Evolutionary conservation across 2,329 filamentous ascomycete genomes (phyloP).

Genomic region (Drechmeria coniospora): DNA sequence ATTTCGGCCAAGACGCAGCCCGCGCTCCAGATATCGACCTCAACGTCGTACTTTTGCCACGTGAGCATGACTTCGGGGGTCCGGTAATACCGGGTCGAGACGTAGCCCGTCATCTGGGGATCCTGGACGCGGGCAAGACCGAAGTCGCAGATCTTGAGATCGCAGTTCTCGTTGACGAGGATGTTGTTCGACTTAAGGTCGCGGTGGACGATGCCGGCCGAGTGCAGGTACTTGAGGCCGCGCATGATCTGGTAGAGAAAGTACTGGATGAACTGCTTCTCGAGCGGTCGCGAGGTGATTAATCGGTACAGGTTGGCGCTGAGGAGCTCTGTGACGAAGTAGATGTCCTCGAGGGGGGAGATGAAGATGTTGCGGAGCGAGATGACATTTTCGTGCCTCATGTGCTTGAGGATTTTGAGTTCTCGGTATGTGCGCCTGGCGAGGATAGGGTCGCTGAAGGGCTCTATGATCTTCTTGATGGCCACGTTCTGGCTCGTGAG

Average conservation of each 20-base stretch:
- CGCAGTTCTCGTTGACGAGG: slow-evolving; percentile 98
- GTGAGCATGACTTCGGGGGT: slow-evolving; percentile 99
- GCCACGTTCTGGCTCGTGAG: slow-evolving; percentile 93
- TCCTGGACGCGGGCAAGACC: slow-evolving; percentile 95
- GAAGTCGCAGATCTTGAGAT: slow-evolving; percentile 98
- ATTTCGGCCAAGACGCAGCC: slow-evolving; percentile 99
- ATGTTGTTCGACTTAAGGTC: slow-evolving; percentile 99
- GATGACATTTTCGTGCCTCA: slow-evolving; percentile 96
- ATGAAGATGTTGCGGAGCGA: slow-evolving; percentile 99
- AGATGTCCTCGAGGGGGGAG: slow-evolving; percentile 95
- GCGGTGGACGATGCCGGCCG: slow-evolving; percentile 90
- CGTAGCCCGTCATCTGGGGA: slow-evolving; percentile 98
- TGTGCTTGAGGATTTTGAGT: slow-evolving; percentile 90
- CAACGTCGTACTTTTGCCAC: slow-evolving; percentile 99
- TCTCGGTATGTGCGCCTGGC: slow-evolving; percentile 97
- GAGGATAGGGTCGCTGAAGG: slow-evolving; percentile 96
- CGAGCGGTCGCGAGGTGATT: slow-evolving; percentile 83
- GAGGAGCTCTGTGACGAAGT: slow-evolving; percentile 95
- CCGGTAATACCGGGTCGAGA: slow-evolving; percentile 96
- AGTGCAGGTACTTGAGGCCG: slow-evolving; percentile 97
- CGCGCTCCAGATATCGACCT: slow-evolving; percentile 98
- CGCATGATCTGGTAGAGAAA: slow-evolving; percentile 99
- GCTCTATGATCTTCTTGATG: slow-evolving; percentile 99
- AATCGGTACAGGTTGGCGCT: slow-evolving; percentile 93
- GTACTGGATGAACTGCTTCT: slow-evolving; percentile 99